Evolutionary conservation across 2,329 filamentous ascomycete species (phyloP).

Genomic region (Endocalyx cinctus): DNA sequence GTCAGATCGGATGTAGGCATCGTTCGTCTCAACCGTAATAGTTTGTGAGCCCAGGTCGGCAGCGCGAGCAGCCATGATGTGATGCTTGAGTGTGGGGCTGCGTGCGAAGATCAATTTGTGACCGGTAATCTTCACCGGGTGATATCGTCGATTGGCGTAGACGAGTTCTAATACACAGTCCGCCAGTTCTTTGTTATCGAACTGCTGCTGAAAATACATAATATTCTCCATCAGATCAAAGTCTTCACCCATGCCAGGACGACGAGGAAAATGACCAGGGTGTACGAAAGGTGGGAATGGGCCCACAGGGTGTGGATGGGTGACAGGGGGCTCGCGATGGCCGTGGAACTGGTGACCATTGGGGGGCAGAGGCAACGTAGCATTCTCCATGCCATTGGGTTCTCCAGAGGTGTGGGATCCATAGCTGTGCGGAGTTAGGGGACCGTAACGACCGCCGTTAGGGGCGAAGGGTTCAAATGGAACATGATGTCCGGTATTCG

Average conservation of each 20-base stretch:
- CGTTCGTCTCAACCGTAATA: constrained; percentile 44
- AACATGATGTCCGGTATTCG: constrained; percentile 20
- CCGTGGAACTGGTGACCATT: constrained; percentile 27
- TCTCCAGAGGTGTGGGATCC: constrained; percentile 54
- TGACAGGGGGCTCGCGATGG: constrained; percentile 1
- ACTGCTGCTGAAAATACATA: constrained; percentile 32
- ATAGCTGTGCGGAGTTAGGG: constrained; percentile 56
- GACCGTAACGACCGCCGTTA: constrained; percentile 37
- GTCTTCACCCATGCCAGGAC: constrained; percentile 15
- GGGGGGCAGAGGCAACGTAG: constrained; percentile 33
- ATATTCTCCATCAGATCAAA: constrained; percentile 23
- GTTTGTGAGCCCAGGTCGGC: constrained; percentile 29
- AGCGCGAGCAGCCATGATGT: constrained; percentile 27
- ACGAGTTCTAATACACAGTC: constrained; percentile 39
- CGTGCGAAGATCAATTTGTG: constrained; percentile 54
- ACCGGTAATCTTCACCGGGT: constrained; percentile 42
- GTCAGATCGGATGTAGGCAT: constrained; percentile 50
- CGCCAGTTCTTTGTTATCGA: constrained; percentile 34
- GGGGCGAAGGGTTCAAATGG: constrained; percentile 30
- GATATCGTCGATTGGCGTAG: constrained; percentile 30
- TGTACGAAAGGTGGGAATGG: constrained; percentile 24
- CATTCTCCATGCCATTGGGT: constrained; percentile 36
- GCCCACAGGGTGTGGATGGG: constrained; percentile 8
- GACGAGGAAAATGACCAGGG: constrained; percentile 16
- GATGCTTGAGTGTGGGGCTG: constrained; percentile 38